phyloP scores from a whole-genome alignment of 1,139 yeast species.

The Sugiyamaella neomexicana region DNA sequence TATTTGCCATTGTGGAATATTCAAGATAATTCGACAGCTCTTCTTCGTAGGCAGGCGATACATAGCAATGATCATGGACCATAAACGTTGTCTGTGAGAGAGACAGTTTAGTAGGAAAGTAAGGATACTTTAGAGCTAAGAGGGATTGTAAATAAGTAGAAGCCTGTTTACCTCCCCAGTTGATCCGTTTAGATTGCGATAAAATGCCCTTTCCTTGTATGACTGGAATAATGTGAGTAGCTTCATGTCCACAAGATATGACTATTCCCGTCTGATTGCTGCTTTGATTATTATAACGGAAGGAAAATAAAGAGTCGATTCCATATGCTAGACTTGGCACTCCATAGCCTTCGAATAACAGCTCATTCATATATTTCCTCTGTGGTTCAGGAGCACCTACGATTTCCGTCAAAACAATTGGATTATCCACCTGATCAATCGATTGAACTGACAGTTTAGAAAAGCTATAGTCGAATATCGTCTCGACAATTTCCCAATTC shows the following conservation, averaged over 20 bases:
- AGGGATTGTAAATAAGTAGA: slow-evolving; percentile 62
- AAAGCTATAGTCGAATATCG: slow-evolving; percentile 78
- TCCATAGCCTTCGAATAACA: slow-evolving; percentile 76
- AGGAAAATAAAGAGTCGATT: slow-evolving; percentile 77
- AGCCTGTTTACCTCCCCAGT: slow-evolving; percentile 88
- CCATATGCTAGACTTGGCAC: slow-evolving; percentile 79
- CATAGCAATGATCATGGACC: slow-evolving; percentile 75
- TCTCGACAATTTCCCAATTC: slow-evolving; percentile 91
- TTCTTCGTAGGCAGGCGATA: slow-evolving; percentile 63
- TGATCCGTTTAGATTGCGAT: slow-evolving; percentile 73
- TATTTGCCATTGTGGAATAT: slow-evolving; percentile 60
- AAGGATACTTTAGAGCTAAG: slow-evolving; percentile 82
- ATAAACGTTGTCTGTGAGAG: slow-evolving; percentile 63
- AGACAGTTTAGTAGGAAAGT: slow-evolving; percentile 75
- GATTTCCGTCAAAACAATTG: slow-evolving; percentile 78
- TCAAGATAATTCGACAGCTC: slow-evolving; percentile 62
- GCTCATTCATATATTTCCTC: slow-evolving; percentile 71
- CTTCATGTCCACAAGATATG: slow-evolving; percentile 78
- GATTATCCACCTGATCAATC: slow-evolving; percentile 56
- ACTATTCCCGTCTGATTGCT: slow-evolving; percentile 59
- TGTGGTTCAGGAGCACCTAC: slow-evolving; percentile 70
- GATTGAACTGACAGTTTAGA: slow-evolving; percentile 64
- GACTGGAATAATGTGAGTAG: slow-evolving; percentile 83
- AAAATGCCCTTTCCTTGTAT: slow-evolving; percentile 63
- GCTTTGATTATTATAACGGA: slow-evolving; percentile 27